These are phyloP conservation scores for Aristolochia fimbriata DNA, from an alignment of 164 flowering plant species.

Conservation along the genomic window DNA sequence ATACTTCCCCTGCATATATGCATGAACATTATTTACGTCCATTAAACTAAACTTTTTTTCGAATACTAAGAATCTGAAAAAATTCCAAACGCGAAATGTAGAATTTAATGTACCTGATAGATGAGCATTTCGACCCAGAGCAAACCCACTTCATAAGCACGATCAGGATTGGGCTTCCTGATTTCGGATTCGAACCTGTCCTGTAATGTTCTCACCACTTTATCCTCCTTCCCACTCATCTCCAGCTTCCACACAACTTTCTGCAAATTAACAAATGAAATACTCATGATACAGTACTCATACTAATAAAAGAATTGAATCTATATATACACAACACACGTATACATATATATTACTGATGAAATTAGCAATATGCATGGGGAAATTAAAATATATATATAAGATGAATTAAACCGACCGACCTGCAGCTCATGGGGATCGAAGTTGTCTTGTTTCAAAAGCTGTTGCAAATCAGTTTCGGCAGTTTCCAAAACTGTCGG, in stretches of 20 bases:
- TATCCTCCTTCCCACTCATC: background rate
- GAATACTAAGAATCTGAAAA: too few relatives aligned
- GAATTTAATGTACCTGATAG: background rate
- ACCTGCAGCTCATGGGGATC: background rate
- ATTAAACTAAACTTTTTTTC: background rate
- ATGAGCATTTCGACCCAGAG: slow-evolving; percentile 2
- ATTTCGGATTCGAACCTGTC: background rate
- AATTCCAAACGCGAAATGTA: background rate
- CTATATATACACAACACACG: background rate
- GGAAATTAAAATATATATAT: too few relatives aligned
- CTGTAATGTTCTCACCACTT: background rate
- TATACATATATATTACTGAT: too few relatives aligned
- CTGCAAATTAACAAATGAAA: background rate
- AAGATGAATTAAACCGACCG: background rate
- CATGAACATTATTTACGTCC: too few relatives aligned
- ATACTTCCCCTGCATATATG: background rate
- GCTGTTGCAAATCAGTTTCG: background rate
- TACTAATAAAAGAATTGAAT: too few relatives aligned
- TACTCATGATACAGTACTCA: background rate
- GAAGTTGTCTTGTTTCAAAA: background rate
- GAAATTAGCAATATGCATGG: background rate
- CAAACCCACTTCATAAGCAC: background rate
- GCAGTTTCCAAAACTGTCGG: background rate
- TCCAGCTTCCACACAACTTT: background rate
- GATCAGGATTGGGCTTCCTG: background rate